A percentile compares a stretch with the other conserved stretches of the same genome.
These are phyloP conservation scores for Vaucheria bursata DNA, from an alignment of 352 stramenopile species.

Conservation along the genomic window DNA sequence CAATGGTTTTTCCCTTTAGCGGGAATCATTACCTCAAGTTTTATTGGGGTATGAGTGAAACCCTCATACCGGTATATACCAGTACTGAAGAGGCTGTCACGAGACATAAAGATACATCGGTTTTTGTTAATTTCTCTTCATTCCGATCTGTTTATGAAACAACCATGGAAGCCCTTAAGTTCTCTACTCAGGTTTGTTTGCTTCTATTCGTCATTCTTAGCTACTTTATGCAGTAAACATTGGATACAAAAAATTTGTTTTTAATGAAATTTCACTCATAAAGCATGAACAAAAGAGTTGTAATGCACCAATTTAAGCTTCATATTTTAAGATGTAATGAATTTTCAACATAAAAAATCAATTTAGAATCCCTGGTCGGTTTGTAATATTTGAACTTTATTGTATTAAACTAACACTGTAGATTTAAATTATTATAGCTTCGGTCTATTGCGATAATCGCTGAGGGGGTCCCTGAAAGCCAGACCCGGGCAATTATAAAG, in stretches of 20 bases:
- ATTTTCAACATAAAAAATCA: too few relatives aligned
- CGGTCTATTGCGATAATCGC: slow-evolving; percentile 94
- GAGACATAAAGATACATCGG: slow-evolving; percentile 80
- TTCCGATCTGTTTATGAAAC: slow-evolving; percentile 90
- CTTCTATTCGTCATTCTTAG: too few relatives aligned
- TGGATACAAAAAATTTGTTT: too few relatives aligned
- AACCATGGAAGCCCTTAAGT: slow-evolving; percentile 85
- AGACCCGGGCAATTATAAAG: slow-evolving; percentile 87
- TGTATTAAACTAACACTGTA: neutral
- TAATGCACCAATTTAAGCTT: too few relatives aligned
- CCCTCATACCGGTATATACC: slow-evolving; percentile 44
- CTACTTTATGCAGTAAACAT: too few relatives aligned
- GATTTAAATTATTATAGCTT: too few relatives aligned
- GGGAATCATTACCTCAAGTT: slow-evolving; percentile 89
- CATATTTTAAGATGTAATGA: too few relatives aligned
- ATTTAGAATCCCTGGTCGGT: too few relatives aligned
- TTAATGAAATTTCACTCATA: too few relatives aligned
- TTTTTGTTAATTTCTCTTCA: slow-evolving; percentile 93
- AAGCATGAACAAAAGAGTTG: too few relatives aligned
- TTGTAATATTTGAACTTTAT: too few relatives aligned
- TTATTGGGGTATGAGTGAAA: slow-evolving; percentile 74
- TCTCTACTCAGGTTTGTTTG: slow-evolving; percentile 55
- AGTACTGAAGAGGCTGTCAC: slow-evolving; percentile 66
- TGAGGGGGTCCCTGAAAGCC: slow-evolving; percentile 86
- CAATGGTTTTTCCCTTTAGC: slow-evolving; percentile 85